Percentiles rank a stretch among this genome's conserved stretches.
Conservation (phyloP, 192 early-diverging fungal genomes). For the Entophlyctis helioformis region DNA sequence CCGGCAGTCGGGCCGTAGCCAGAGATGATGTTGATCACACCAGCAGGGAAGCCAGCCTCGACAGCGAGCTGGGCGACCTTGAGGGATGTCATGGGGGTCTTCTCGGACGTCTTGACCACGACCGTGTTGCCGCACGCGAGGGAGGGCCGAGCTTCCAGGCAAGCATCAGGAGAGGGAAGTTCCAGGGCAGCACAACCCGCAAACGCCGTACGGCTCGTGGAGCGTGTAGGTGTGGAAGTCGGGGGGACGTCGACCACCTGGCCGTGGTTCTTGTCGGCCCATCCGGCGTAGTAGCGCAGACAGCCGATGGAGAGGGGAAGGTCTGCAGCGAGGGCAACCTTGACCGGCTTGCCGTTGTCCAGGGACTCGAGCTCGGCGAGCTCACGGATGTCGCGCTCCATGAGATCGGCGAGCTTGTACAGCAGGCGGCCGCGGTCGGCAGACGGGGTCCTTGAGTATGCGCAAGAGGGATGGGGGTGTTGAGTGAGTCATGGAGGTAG, state of each 20-base stretch:
- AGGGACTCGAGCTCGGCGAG: constrained; percentile 30
- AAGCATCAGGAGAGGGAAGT: constrained; percentile 24
- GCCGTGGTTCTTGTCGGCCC: constrained; percentile 23
- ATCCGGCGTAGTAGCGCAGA: constrained; percentile 19
- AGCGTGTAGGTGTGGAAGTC: constrained; percentile 9
- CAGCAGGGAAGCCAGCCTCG: constrained; percentile 22
- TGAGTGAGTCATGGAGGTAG: not conserved
- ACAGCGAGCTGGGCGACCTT: constrained; percentile 16
- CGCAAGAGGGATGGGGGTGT: not conserved
- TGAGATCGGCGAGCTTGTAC: constrained; percentile 24
- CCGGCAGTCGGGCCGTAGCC: constrained; percentile 26
- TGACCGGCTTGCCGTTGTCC: too few species aligned
- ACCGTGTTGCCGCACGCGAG: constrained; percentile 20
- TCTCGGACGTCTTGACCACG: constrained; percentile 24
- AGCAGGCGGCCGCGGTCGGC: constrained; percentile 9
- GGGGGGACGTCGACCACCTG: constrained; percentile 7
- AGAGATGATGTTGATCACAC: constrained; percentile 31
- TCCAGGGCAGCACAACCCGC: constrained; percentile 22
- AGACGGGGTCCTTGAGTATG: not conserved
- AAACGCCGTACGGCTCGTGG: constrained; percentile 23
- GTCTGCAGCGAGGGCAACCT: too few species aligned
- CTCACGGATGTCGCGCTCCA: constrained; percentile 14
- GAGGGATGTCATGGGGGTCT: constrained; percentile 24
- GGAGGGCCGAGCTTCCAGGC: constrained; percentile 23
- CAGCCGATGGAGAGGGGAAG: not conserved